Conservation (phyloP, 1,139 yeast genomes). For the Tardiomyces blankii region DNA sequence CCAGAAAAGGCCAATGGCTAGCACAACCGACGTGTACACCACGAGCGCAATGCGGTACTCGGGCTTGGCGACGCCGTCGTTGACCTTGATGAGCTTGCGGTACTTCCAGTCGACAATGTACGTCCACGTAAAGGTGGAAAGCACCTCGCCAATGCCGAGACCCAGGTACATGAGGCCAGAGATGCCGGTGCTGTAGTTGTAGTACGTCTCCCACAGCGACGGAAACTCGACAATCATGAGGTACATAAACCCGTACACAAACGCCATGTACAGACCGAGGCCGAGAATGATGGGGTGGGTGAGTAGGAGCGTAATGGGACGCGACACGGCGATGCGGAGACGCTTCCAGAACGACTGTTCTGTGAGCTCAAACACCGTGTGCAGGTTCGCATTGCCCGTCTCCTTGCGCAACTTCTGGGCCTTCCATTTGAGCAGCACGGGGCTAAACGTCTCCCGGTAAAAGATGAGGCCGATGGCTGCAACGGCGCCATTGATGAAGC, state of each 20-base stretch:
- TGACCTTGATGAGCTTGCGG: conserved; percentile 14
- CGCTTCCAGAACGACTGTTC: conserved; percentile 12
- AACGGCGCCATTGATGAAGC: conserved; percentile 42
- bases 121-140: conserved; percentile 39
- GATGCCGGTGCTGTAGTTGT: conserved; percentile 39
- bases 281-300: conserved; percentile 56
- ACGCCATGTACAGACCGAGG: conserved; percentile 51
- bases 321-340: conserved; percentile 27
- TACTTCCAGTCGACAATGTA: conserved; percentile 31
- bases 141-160: conserved; percentile 32
- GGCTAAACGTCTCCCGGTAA: conserved; percentile 49
- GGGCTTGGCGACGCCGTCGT: conserved; percentile 46
- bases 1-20: conserved; percentile 45
- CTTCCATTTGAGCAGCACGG: conserved; percentile 38
- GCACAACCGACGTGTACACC: conserved; percentile 33
- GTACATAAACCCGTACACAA: conserved; percentile 53
- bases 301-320: conserved; percentile 42
- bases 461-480: conserved; percentile 35
- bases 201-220: conserved; percentile 34
- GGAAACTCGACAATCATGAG: conserved; percentile 52
- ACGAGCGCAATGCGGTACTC: conserved; percentile 43
- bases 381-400: conserved; percentile 46
- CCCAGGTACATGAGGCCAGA: conserved; percentile 51
- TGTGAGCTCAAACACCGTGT: conserved; percentile 44
- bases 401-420: conserved; percentile 36